Evolutionary conservation across 169 alveolate genomes (phyloP).

Genomic region (Babesia ovata): DNA sequence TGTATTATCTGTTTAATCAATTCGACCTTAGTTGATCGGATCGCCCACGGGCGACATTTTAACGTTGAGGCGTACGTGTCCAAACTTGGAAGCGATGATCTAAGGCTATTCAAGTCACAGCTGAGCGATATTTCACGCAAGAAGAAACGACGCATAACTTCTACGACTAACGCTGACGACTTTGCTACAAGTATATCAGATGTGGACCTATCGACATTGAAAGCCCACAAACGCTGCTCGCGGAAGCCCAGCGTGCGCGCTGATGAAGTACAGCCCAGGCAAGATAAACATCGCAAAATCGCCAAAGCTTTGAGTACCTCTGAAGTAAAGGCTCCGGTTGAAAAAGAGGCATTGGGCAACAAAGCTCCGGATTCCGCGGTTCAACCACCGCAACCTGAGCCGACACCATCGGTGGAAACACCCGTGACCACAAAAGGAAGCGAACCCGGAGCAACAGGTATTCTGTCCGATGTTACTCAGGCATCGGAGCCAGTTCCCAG

Average conservation of each 20-base stretch:
- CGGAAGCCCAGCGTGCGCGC: background rate
- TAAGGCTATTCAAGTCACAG: background rate
- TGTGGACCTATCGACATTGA: slow-evolving; percentile 27
- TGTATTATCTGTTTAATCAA: background rate
- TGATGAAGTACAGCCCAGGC: background rate
- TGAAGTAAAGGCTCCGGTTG: background rate
- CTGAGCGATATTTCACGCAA: background rate
- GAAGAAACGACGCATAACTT: slow-evolving; percentile 9
- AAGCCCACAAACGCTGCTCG: slow-evolving; percentile 20
- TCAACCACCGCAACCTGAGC: background rate
- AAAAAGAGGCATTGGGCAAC: background rate
- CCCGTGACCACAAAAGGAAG: too few relatives aligned
- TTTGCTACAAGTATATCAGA: background rate
- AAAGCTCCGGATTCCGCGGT: background rate
- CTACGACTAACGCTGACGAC: background rate
- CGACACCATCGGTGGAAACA: too few relatives aligned
- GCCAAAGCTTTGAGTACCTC: too few relatives aligned
- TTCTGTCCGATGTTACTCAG: background rate
- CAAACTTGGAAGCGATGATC: background rate
- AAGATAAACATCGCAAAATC: background rate
- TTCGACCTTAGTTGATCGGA: background rate
- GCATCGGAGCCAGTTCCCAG: slow-evolving; percentile 1
- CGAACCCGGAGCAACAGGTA: too few relatives aligned
- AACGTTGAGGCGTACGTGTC: background rate
- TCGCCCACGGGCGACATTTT: background rate